Conservation (phyloP, 2,329 filamentous ascomycete species). For the Talaromyces albobiverticillius region DNA sequence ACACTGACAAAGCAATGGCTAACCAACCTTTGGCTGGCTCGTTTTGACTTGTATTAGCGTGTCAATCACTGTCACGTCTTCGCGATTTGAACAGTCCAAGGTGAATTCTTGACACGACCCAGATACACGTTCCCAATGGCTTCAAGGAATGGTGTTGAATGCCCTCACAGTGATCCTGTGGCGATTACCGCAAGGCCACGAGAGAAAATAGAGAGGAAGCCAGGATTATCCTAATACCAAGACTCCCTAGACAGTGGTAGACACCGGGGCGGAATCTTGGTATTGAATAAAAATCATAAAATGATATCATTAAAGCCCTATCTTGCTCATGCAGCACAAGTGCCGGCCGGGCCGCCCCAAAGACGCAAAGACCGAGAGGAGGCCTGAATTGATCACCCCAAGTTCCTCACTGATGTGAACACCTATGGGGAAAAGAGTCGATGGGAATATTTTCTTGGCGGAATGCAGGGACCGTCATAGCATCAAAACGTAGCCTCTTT, state of each 20-base stretch:
- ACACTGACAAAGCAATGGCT: background rate
- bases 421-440: slow-evolving; percentile 1
- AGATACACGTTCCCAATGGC: slow-evolving; percentile 5
- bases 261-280: slow-evolving; percentile 6
- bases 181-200: background rate
- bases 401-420: slow-evolving; percentile 4
- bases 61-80: slow-evolving; percentile 1
- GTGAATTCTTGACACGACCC: background rate
- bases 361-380: background rate
- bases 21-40: background rate
- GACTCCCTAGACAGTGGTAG: background rate
- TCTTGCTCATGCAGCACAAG: background rate
- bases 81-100: background rate
- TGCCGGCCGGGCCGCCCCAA: background rate
- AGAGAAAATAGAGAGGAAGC: background rate
- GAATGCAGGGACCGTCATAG: slow-evolving; percentile 12
- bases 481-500: slow-evolving; percentile 3
- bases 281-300: background rate
- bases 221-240: slow-evolving; percentile 12
- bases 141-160: background rate
- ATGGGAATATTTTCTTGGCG: slow-evolving; percentile 11
- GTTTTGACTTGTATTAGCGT: background rate
- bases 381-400: background rate
- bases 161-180: background rate
- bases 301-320: background rate